phyloP scores from a whole-genome alignment of 495 filamentous ascomycete species.

The Aspergillus biplanus region DNA sequence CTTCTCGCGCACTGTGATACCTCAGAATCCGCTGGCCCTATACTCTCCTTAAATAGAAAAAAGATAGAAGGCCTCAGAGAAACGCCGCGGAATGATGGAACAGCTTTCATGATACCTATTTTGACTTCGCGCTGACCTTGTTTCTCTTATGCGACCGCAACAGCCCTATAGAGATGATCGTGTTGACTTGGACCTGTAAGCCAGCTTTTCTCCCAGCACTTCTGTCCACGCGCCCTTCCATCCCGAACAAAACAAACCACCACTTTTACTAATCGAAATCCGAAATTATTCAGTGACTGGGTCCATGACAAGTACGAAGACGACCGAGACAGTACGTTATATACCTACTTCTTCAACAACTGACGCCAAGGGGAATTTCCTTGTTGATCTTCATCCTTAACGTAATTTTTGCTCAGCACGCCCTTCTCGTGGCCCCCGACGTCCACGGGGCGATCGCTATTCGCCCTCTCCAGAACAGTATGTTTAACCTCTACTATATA shows the following conservation, averaged over 20 bases:
- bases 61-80: conserved; percentile 33
- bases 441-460: conserved; percentile 39
- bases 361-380: not conserved
- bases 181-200: conserved; percentile 59
- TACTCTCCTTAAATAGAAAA: conserved; percentile 36
- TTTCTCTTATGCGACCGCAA: conserved; percentile 50
- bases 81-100: conserved; percentile 42
- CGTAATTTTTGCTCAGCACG: conserved; percentile 37
- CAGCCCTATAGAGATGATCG: conserved; percentile 60
- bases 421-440: conserved; percentile 44
- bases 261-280: conserved; percentile 10
- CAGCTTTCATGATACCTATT: conserved; percentile 47
- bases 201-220: conserved; percentile 5
- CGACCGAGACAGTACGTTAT: conserved; percentile 50
- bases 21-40: conserved; percentile 37
- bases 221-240: conserved; percentile 3
- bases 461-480: conserved; percentile 58
- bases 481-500: conserved; percentile 28
- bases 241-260: conserved; percentile 14
- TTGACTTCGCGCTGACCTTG: conserved; percentile 61
- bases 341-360: conserved; percentile 28
- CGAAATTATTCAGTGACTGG: conserved; percentile 69
- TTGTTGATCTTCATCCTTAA: conserved; percentile 9
- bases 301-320: conserved; percentile 88
- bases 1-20: conserved; percentile 45